phyloP scores from a whole-genome alignment of 2,329 filamentous ascomycete genomes.

The Penicillium sclerotigenum region DNA sequence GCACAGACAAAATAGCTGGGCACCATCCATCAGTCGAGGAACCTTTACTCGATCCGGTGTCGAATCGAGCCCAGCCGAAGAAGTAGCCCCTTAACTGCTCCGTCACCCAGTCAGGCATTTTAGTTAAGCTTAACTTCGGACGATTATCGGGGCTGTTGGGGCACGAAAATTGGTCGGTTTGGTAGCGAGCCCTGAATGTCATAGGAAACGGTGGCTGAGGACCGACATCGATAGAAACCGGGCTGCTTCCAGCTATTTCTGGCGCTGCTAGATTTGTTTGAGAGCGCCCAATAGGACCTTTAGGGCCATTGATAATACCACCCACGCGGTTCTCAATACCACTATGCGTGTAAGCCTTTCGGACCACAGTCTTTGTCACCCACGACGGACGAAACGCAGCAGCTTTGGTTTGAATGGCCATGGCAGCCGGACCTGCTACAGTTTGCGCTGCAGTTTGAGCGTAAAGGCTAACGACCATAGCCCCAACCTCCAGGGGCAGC shows the following conservation, averaged over 20 bases:
- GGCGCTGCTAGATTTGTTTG: slow-evolving; percentile 27
- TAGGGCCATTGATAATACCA: slow-evolving; percentile 38
- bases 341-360: slow-evolving; percentile 33
- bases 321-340: slow-evolving; percentile 27
- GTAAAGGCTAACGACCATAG: slow-evolving; percentile 44
- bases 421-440: slow-evolving; percentile 23
- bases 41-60: slow-evolving; percentile 30
- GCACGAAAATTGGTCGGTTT: neutral
- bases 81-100: slow-evolving; percentile 60
- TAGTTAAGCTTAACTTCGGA: slow-evolving; percentile 55
- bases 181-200: slow-evolving; percentile 24
- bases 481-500: slow-evolving; percentile 63
- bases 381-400: slow-evolving; percentile 30
- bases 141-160: slow-evolving; percentile 51
- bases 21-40: slow-evolving; percentile 51
- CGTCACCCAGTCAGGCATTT: slow-evolving; percentile 53
- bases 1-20: slow-evolving; percentile 57
- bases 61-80: slow-evolving; percentile 59
- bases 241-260: neutral
- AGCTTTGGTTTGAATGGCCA: slow-evolving; percentile 26
- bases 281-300: slow-evolving; percentile 30
- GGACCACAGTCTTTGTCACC: slow-evolving; percentile 31
- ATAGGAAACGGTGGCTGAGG: slow-evolving; percentile 34
- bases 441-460: slow-evolving; percentile 36
- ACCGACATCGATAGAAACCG: slow-evolving; percentile 26